A percentile compares a stretch with the other conserved stretches of the same genome.
Evolutionary conservation across 352 stramenopile genomes (phyloP).

Genomic region (Globisporangium spinosum): DNA sequence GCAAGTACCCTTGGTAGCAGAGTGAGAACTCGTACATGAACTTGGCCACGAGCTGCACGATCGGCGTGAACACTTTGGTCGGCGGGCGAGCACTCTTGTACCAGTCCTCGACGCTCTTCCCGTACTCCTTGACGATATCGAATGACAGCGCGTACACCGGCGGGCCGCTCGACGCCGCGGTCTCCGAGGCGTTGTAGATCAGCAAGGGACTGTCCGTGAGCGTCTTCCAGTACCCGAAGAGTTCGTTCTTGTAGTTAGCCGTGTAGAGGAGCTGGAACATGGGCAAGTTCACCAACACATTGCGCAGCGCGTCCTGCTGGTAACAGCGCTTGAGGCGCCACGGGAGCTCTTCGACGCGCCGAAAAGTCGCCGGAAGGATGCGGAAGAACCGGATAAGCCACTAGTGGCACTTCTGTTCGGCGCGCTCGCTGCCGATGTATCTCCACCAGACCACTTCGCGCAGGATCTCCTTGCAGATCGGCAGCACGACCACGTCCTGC

Average conservation of each 20-base stretch:
- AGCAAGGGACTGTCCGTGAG: slow-evolving; percentile 76
- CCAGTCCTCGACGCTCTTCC: slow-evolving; percentile 87
- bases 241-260: slow-evolving; percentile 84
- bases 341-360: slow-evolving; percentile 85
- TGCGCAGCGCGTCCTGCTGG: slow-evolving; percentile 83
- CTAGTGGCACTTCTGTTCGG: slow-evolving; percentile 71
- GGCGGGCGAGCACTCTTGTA: slow-evolving; percentile 62
- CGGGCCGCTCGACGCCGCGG: slow-evolving; percentile 20
- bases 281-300: slow-evolving; percentile 84
- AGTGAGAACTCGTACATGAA: slow-evolving; percentile 90
- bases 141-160: slow-evolving; percentile 68
- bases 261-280: slow-evolving; percentile 93
- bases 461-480: slow-evolving; percentile 85
- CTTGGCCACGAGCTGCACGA: slow-evolving; percentile 79
- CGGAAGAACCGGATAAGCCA: slow-evolving; percentile 85
- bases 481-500: slow-evolving; percentile 83
- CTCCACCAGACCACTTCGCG: slow-evolving; percentile 87
- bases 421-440: slow-evolving; percentile 72
- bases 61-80: slow-evolving; percentile 70
- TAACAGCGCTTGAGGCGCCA: slow-evolving; percentile 91
- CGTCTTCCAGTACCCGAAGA: slow-evolving; percentile 90
- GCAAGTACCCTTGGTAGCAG: slow-evolving; percentile 66
- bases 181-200: slow-evolving; percentile 33
- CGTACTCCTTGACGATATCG: slow-evolving; percentile 92
- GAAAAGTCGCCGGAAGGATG: slow-evolving; percentile 76